Percentiles rank a stretch among this genome's conserved stretches.
Evolutionary conservation across 495 filamentous ascomycete species (phyloP).

Genomic region (Xylaria flabelliformis): DNA sequence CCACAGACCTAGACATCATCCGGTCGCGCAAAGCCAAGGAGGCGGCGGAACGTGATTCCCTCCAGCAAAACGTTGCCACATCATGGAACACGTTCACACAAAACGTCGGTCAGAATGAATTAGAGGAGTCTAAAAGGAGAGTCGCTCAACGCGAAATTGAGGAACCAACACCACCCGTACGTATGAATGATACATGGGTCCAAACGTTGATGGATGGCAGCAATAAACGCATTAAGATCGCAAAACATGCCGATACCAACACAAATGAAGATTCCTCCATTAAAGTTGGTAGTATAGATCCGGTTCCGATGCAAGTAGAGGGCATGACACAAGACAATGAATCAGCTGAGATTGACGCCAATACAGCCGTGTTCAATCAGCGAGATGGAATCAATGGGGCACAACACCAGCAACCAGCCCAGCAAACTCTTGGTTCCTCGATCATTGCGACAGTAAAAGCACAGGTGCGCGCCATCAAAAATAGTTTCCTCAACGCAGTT

Average conservation of each 20-base stretch:
- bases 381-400: background rate
- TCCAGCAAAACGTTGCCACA: constrained; percentile 15
- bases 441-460: constrained; percentile 30
- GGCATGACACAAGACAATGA: background rate
- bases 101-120: constrained; percentile 31
- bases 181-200: constrained; percentile 40
- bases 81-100: constrained; percentile 36
- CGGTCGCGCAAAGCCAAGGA: constrained; percentile 38
- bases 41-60: constrained; percentile 27
- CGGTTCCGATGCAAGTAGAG: constrained; percentile 29
- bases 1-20: constrained; percentile 75
- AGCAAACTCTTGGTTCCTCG: constrained; percentile 24
- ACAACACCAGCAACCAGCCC: constrained; percentile 1
- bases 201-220: constrained; percentile 45
- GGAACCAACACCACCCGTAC: constrained; percentile 31
- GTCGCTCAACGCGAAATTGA: constrained; percentile 37
- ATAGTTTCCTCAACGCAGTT: constrained; percentile 19
- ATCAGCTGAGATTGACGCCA: constrained; percentile 16
- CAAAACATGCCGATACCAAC: constrained; percentile 34
- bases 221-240: constrained; percentile 52
- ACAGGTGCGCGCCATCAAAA: constrained; percentile 36
- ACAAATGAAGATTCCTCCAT: constrained; percentile 22
- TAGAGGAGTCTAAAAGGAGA: constrained; percentile 29
- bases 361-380: constrained; percentile 11
- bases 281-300: background rate